Base-by-base conservation (phyloP, 1,284 basidiomycete genomes). In the Trichosporon asahii region DNA sequence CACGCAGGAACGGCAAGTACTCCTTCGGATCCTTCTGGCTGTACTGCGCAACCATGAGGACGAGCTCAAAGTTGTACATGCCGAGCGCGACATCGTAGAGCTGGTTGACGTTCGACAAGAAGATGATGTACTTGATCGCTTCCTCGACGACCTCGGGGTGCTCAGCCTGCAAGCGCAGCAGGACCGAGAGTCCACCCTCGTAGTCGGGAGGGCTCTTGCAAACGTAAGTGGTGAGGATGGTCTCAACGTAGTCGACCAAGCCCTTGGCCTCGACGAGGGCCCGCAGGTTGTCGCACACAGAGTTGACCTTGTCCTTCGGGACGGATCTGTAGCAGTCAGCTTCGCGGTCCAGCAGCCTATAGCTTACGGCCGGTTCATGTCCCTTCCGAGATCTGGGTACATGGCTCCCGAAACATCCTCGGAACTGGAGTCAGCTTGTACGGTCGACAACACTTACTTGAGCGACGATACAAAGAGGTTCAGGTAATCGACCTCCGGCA, bases 11-110 rank as follows among this genome's bases (percentile, higher is more conserved):
- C 0, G 97, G 95, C 0, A 99, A 88, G 79, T 99, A 99, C 82
- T 99, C 97, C 76, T 95, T 89, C 7, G 97, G 97, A 83, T 99
- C 94, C 87, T 95, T 96, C 82, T 98, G 95, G 40, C 95, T 93
- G 78, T 98, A 92, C 81, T 99, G 97, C 0, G 97, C 96, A 44
- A 99, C 89, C 90, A 99, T 90, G 37, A 99, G 86, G 1, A 98
- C 95, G 2, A 99, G 86, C 25, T 92, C 90, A 84, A 99, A 98
- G 83, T 99, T 94, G 83, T 99, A 99, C 94, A 98, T 98, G 27
- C 97, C 96, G 27, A 99, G 87, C 1, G 97, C 97, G 5, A 92
- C 92, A 79, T 98, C 90, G 84, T 95, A 99, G 2, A 99, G 87
- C 72, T 88, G 88, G 77, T 99, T 90, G 0, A 95, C 94, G 78